Base-by-base conservation (phyloP, 2,329 filamentous ascomycete species). In the Hypoxylon sp. region DNA sequence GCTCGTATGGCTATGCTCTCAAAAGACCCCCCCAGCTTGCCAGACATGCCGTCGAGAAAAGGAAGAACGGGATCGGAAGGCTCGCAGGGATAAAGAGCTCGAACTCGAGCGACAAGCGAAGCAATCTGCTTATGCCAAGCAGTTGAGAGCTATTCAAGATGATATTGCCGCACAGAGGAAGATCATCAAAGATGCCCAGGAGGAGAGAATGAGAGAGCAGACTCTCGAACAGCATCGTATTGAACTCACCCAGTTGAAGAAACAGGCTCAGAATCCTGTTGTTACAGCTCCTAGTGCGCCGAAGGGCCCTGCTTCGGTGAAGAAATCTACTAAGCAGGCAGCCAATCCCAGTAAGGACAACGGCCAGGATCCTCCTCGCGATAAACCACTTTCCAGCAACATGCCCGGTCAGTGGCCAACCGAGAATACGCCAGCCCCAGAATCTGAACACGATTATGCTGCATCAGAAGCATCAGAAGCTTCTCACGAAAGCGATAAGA, bases 61-160 rank as follows among this genome's bases (percentile, higher is more conserved):
- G 31, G 65, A 68, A 29, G 68, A 65, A 39, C 52, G 50, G 53
- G 59, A 39, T 1, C 58, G 48, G 8, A 72, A 63, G 21, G 61
- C 69, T 19, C 55, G 56, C 10, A 53, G 57, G 35, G 66, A 69
- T 19, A 71, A 69, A n/a, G 57, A 71, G 2, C 60, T 71, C 3
- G 69, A 71, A 17, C 46, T 52, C 17, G 60, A 69, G 35, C 27
- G 69, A 11, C 62, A 69, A 31, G 66, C 69, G n/a, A 71, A 67
- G 29, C 66, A 71, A 50, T 11, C 35, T 5, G 69, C 69, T 5
- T 71, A 71, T 13, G 50, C 63, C 5, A 71, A 71, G 44, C 52
- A 65, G 13, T 39, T 71, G 6, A 62, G 57, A 21, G 57, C 56
- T 15, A 32, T 69, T 17, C 62, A 69, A 21, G 69, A 71, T 10